Evolutionary conservation across 345 rosid species (phyloP).

Genomic region (Dovyalis caffra): DNA sequence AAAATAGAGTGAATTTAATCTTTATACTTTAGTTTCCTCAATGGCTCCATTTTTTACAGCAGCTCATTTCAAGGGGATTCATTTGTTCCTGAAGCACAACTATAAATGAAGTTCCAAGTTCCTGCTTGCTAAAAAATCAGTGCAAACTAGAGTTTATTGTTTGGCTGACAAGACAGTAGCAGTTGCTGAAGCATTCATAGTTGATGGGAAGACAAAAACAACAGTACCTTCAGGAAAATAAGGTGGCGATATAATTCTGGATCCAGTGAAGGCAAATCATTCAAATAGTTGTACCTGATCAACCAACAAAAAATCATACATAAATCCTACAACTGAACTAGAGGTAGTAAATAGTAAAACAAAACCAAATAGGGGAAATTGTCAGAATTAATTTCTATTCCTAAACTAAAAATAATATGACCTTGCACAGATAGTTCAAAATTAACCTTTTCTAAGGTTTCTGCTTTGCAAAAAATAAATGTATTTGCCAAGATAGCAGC

Average conservation of each 20-base stretch:
- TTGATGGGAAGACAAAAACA: background rate
- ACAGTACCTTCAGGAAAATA: slow-evolving; percentile 83
- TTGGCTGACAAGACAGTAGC: background rate
- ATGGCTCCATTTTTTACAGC: background rate
- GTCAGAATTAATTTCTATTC: background rate
- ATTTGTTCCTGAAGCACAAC: background rate
- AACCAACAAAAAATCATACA: slow-evolving; percentile 3
- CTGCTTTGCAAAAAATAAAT: background rate
- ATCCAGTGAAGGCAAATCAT: slow-evolving; percentile 96
- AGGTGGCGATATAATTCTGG: slow-evolving; percentile 97
- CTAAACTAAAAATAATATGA: background rate
- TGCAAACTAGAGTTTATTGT: background rate
- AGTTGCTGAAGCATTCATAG: background rate
- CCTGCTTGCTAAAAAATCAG: background rate
- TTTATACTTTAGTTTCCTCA: background rate
- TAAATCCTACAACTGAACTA: background rate
- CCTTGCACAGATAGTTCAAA: background rate
- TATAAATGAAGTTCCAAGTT: background rate
- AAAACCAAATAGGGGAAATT: background rate
- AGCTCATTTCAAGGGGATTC: background rate
- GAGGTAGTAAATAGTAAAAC: background rate
- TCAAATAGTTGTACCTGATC: slow-evolving; percentile 81
- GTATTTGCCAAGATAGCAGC: background rate
- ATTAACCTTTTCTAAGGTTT: background rate
- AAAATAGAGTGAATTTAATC: background rate